A percentile compares a stretch with the other conserved stretches of the same genome.
Conservation (phyloP, 148 eudicot species). For the Nepenthes gracilis region DNA sequence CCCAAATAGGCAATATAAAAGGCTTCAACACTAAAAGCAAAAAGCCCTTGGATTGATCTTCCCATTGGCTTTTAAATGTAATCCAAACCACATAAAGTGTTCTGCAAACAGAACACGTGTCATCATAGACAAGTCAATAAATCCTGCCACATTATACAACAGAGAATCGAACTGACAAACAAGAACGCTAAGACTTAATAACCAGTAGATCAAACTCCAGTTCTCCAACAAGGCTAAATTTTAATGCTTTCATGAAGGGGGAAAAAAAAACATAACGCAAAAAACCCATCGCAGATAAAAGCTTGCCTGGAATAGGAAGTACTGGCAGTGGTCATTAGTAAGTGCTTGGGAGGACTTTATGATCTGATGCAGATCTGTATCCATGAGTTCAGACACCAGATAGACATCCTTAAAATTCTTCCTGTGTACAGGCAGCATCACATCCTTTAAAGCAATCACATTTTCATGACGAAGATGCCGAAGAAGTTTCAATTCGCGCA, state of each 20-base stretch:
- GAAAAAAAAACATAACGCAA: not conserved
- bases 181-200: no score
- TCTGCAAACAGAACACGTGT: no score
- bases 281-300: not conserved
- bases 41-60: no score
- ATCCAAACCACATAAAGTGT: no score
- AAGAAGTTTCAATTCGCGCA: conserved; percentile 38
- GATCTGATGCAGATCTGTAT: conserved; percentile 47
- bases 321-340: conserved; percentile 45
- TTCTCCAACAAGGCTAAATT: no score
- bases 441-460: conserved; percentile 37
- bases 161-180: no score
- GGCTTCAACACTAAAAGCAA: no score
- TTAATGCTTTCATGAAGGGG: not conserved
- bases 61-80: no score
- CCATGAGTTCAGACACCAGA: conserved; percentile 47
- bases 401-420: conserved; percentile 39
- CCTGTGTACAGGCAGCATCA: conserved; percentile 35
- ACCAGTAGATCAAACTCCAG: no score
- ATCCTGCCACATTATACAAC: no score
- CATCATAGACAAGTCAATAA: no score
- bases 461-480: conserved; percentile 32
- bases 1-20: no score
- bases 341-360: conserved; percentile 40
- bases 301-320: conserved; percentile 26